Evolutionary conservation across 345 rosid genomes (phyloP).

Genomic region (Pseudoturritis turrita): DNA sequence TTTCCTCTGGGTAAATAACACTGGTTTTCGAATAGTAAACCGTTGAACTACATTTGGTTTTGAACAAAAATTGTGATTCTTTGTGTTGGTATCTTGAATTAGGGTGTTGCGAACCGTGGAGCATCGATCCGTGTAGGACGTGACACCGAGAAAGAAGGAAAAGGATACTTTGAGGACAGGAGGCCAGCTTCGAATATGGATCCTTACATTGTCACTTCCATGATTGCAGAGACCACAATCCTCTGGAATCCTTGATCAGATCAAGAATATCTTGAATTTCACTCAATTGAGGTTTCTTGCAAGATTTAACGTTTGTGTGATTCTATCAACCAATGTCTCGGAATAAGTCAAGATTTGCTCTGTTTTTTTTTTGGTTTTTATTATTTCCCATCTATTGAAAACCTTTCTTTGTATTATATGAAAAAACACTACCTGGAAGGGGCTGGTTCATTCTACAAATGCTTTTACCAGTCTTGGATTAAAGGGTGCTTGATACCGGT

Average conservation of each 20-base stretch:
- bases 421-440: background rate
- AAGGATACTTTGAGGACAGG: constrained; percentile 84
- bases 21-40: background rate
- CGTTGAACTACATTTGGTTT: background rate
- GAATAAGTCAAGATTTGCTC: constrained; percentile 17
- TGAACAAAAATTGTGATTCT: background rate
- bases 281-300: background rate
- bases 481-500: background rate
- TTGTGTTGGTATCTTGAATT: background rate
- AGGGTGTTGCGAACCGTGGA: constrained; percentile 90
- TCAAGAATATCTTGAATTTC: background rate
- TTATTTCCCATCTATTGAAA: background rate
- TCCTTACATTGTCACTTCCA: constrained; percentile 80
- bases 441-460: background rate
- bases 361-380: background rate
- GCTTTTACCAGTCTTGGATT: background rate
- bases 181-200: constrained; percentile 95
- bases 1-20: constrained; percentile 58
- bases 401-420: background rate
- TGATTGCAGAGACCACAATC: constrained; percentile 85
- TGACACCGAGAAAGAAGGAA: constrained; percentile 65
- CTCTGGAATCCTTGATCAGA: constrained; percentile 47
- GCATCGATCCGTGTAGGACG: constrained; percentile 82
- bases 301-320: constrained; percentile 16
- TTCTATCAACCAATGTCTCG: background rate